Base-by-base conservation (phyloP, 2,329 filamentous ascomycete species). In the Thelonectria discophora region DNA sequence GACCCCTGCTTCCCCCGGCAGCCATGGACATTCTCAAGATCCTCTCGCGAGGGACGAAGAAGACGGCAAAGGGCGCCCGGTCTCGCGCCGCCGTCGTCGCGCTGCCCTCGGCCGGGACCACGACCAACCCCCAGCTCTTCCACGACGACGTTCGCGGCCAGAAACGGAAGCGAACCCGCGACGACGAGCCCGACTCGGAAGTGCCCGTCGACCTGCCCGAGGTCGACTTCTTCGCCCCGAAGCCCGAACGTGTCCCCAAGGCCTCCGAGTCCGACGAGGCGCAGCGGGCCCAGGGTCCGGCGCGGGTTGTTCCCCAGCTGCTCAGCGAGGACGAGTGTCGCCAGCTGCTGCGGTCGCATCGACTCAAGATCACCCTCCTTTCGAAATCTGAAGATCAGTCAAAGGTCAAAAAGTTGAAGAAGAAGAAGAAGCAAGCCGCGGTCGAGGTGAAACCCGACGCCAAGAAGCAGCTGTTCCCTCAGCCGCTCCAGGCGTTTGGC, bases 321-420 rank as follows among this genome's bases (percentile, higher is more conserved):
- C 68, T 93, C 68, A 86, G 87, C 69, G 84, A 90, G 70, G 88
- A 90, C 58, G 87, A 94, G 73, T 89, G 91, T 69, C 89, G 90
- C 69, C 86, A 89, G 62, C 82, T 94, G 11, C 79, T 97, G 63
- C 88, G 89, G 63, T 90, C 88, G 58, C 93, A 97, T 77, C 91
- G 93, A 65, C 82, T 97, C 66, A 97, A 97, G 76, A 85, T 96
- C 40, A 92, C 91, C 0, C 81, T 96, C 50, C 79, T 97, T n/a
- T 86, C 86, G 21, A 83, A 82, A 43, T 78, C 75, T 30, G 75
- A 78, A 21, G 76, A 79, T 8, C 76, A 75, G 42, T 73, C 75
- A 17, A 80, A 80, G 56, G 76, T 80, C 9, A 87, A 86, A 69
- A 86, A 85, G 73, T 81, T 82, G 57, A 88, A 87, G 71, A 82